Percentiles rank a stretch among this genome's conserved stretches.
Conservation (phyloP, 257 asterid species). For the Phtheirospermum japonicum region DNA sequence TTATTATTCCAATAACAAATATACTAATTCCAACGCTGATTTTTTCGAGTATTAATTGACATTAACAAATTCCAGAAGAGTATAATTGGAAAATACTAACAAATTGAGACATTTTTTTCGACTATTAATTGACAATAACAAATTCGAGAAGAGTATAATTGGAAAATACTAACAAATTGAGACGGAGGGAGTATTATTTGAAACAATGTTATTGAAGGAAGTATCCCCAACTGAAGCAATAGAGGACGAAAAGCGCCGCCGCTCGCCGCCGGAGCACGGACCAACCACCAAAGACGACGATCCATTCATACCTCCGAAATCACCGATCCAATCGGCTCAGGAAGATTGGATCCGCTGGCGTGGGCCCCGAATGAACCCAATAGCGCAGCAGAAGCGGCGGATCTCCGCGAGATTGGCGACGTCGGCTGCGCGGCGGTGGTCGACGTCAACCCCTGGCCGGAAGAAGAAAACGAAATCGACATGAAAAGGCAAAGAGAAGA, state of each 20-base stretch:
- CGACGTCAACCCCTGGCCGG: conserved; percentile 70
- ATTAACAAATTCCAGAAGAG: no score
- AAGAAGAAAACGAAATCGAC: conserved; percentile 29
- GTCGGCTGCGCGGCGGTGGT: conserved; percentile 46
- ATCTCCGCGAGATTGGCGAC: conserved; percentile 20
- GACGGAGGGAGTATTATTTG: no score
- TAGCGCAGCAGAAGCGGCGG: conserved; percentile 49
- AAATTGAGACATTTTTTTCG: no score
- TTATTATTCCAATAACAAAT: no score
- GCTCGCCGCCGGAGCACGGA: conserved; percentile 23
- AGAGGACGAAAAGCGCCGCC: conserved; percentile 31
- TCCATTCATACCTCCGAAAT: conserved; percentile 38
- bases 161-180: no score
- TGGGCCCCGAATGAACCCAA: conserved; percentile 44
- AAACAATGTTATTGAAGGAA: no score
- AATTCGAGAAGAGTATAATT: no score
- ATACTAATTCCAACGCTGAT: no score
- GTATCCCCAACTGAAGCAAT: conserved; percentile 39
- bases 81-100: no score
- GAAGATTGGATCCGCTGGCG: conserved; percentile 44
- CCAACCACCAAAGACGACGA: conserved; percentile 25
- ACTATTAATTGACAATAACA: no score
- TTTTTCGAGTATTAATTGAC: no score
- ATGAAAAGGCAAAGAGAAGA: no score
- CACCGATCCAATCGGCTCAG: conserved; percentile 36